These are phyloP conservation scores for Pythium biforme DNA, from an alignment of 352 stramenopile genomes.

Conservation along the genomic window DNA sequence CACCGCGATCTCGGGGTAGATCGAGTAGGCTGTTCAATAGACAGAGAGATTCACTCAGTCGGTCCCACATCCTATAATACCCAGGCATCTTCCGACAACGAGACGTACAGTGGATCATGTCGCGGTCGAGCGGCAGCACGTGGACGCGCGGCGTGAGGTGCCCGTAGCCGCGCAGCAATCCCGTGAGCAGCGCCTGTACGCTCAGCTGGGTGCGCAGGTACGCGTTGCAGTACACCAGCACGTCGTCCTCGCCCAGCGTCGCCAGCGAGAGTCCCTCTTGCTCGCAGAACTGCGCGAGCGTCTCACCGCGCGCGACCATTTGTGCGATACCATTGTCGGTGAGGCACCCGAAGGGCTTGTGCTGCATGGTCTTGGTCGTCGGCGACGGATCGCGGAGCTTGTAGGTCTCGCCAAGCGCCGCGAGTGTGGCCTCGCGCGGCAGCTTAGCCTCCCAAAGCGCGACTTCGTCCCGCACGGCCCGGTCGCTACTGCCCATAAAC, in stretches of 20 bases:
- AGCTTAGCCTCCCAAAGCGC: conserved; percentile 47
- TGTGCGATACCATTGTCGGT: conserved; percentile 63
- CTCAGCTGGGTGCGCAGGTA: conserved; percentile 83
- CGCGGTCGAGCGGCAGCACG: conserved; percentile 55
- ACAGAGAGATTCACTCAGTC: too few relatives aligned
- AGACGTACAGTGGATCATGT: conserved; percentile 84
- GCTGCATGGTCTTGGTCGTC: conserved; percentile 38
- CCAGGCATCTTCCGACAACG: background rate
- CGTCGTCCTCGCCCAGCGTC: conserved; percentile 30
- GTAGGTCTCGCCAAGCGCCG: conserved; percentile 36
- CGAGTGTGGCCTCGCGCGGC: conserved; percentile 36
- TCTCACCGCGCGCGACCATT: conserved; percentile 46
- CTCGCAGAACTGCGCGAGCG: conserved; percentile 39
- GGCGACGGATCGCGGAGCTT: conserved; percentile 23
- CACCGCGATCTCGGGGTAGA: conserved; percentile 60
- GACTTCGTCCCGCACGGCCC: conserved; percentile 38
- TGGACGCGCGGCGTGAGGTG: conserved; percentile 41
- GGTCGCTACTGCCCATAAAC: conserved; percentile 35
- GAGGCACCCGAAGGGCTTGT: conserved; percentile 65
- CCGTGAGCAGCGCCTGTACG: conserved; percentile 57
- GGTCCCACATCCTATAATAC: too few relatives aligned
- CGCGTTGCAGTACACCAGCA: conserved; percentile 66
- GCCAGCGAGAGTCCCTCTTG: conserved; percentile 45
- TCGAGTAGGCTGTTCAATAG: conserved; percentile 42
- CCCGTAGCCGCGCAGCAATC: conserved; percentile 39